phyloP scores from a whole-genome alignment of 2,329 filamentous ascomycete genomes.

The Exserohilum rostratum region DNA sequence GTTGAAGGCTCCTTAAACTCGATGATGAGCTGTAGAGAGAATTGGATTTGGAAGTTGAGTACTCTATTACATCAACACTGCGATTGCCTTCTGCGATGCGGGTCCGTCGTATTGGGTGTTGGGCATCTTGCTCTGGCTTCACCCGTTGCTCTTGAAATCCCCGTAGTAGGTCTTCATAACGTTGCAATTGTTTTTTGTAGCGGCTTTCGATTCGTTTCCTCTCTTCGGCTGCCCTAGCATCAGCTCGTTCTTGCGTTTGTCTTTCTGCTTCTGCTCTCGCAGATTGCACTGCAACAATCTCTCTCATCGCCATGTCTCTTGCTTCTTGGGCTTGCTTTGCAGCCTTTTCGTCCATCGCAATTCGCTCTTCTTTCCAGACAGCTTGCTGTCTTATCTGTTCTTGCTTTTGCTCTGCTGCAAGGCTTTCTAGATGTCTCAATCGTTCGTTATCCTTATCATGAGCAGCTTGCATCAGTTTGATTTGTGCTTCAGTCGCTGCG shows the following conservation, averaged over 20 bases:
- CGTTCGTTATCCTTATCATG: neutral
- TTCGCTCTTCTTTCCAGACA: neutral
- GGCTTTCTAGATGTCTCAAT: slow-evolving; percentile 1
- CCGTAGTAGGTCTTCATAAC: neutral
- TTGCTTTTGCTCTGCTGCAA: neutral
- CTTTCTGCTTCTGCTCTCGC: slow-evolving; percentile 3
- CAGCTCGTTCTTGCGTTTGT: neutral
- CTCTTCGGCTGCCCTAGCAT: neutral
- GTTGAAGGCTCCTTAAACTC: neutral
- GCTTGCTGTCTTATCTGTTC: neutral
- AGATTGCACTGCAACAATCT: neutral
- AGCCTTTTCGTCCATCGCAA: neutral
- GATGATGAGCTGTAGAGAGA: neutral
- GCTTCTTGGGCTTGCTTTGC: neutral
- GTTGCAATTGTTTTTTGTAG: neutral
- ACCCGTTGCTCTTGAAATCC: neutral
- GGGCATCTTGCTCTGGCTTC: neutral
- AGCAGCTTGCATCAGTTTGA: slow-evolving; percentile 3
- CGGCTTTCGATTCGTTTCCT: neutral
- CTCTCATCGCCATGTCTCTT: neutral
- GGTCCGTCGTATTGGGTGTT: slow-evolving; percentile 15
- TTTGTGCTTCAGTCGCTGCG: neutral
- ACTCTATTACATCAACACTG: slow-evolving; percentile 29
- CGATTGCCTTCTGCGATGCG: slow-evolving; percentile 19
- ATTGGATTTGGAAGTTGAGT: slow-evolving; percentile 4